These are phyloP conservation scores for Cryptococcus sp. DNA, from an alignment of 1,284 basidiomycete genomes.

Conservation along the genomic window DNA sequence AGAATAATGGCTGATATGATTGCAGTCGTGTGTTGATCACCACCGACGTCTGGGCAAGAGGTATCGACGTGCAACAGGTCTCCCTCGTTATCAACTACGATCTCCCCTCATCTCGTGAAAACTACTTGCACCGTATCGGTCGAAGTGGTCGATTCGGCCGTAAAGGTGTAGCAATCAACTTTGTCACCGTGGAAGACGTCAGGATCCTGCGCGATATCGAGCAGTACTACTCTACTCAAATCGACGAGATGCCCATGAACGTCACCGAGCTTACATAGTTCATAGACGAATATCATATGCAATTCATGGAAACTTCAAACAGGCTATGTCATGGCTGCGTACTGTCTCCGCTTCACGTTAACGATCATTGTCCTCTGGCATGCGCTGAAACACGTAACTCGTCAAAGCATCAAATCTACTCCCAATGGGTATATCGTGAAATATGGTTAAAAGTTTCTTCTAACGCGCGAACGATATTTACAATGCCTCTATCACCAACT, in stretches of 20 bases:
- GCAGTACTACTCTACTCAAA: conserved; percentile 56
- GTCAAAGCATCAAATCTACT: too few relatives aligned
- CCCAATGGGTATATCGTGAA: too few relatives aligned
- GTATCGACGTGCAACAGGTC: conserved; percentile 98
- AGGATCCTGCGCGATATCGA: conserved; percentile 39
- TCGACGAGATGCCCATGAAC: conserved; percentile 93
- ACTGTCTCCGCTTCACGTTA: too few relatives aligned
- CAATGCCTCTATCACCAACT: too few relatives aligned
- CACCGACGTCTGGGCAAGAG: conserved; percentile 97
- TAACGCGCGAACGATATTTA: too few relatives aligned
- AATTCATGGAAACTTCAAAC: too few relatives aligned
- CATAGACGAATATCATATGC: too few relatives aligned
- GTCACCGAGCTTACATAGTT: conserved; percentile 53
- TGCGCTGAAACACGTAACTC: too few relatives aligned
- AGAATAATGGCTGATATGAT: neutral
- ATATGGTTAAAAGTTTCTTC: too few relatives aligned
- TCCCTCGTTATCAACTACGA: conserved; percentile 98
- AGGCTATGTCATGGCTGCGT: too few relatives aligned
- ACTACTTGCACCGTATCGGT: conserved; percentile 61
- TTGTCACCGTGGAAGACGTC: conserved; percentile 47
- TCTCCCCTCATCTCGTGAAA: conserved; percentile 62
- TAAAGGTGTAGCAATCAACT: conserved; percentile 53
- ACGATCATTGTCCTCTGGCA: too few relatives aligned
- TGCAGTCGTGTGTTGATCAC: conserved; percentile 87
- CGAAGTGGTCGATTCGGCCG: conserved; percentile 62